phyloP scores from a whole-genome alignment of 805 yeast species.

The Kodamaea laetipori region DNA sequence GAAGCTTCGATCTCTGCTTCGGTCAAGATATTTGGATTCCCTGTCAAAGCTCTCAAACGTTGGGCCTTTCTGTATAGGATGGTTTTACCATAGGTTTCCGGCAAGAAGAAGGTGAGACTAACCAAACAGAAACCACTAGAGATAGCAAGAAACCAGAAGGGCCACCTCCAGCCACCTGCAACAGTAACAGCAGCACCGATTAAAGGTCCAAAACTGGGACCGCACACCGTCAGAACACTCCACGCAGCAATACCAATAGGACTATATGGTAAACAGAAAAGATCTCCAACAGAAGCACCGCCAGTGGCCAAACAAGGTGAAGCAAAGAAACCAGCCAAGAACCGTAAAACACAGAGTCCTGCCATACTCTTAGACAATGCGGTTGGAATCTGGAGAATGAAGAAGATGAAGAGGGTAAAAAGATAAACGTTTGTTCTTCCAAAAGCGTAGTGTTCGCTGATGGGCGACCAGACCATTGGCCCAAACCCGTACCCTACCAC shows the following conservation, averaged over 20 bases:
- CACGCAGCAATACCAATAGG: slow-evolving; percentile 53
- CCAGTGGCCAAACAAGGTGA: slow-evolving; percentile 55
- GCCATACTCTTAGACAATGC: slow-evolving; percentile 54
- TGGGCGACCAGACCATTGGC: slow-evolving; percentile 59
- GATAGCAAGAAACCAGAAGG: slow-evolving; percentile 53
- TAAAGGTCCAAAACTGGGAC: slow-evolving; percentile 60
- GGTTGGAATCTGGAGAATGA: slow-evolving; percentile 56
- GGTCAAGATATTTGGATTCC: slow-evolving; percentile 44
- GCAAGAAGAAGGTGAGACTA: slow-evolving; percentile 37
- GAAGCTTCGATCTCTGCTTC: slow-evolving; percentile 31
- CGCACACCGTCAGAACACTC: slow-evolving; percentile 55
- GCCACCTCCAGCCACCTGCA: slow-evolving; percentile 51
- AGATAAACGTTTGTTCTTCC: slow-evolving; percentile 57
- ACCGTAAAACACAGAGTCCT: slow-evolving; percentile 51
- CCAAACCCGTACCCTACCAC: slow-evolving; percentile 65
- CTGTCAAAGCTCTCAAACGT: slow-evolving; percentile 50
- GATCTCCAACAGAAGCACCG: slow-evolving; percentile 57
- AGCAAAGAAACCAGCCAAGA: slow-evolving; percentile 57
- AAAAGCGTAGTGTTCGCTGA: slow-evolving; percentile 54
- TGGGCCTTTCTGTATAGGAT: slow-evolving; percentile 49
- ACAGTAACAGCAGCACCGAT: slow-evolving; percentile 52
- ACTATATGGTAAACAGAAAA: slow-evolving; percentile 41
- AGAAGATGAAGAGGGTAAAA: slow-evolving; percentile 47
- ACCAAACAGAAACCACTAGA: slow-evolving; percentile 40
- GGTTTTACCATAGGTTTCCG: slow-evolving; percentile 51